Evolutionary conservation across 805 yeast species (phyloP), one percentile per base, ranked within the genome.

Genomic region (Starmerella bombi): DNA sequence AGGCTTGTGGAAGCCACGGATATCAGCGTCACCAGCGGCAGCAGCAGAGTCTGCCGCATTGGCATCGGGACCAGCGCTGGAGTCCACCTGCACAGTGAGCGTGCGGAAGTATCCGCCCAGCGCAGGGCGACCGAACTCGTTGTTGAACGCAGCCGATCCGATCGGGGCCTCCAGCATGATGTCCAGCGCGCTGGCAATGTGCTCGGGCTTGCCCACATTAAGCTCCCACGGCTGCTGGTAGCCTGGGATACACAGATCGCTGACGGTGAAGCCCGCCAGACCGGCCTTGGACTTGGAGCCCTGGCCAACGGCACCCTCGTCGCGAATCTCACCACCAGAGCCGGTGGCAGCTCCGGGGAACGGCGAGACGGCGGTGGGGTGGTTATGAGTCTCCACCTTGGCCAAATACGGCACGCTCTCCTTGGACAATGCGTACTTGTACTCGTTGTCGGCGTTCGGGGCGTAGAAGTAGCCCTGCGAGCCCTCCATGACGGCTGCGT

Each of bases 291-390:
- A 75, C 62, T 84, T 84, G 20, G 97, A 88, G 34, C 99, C 99
- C 61, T 96, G 76, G 49, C 99, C 99, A 20, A 91, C 94, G 23
- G 99, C 98, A 65, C 96, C 98, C 66, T 91, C 99, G 63, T 91
- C 99, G 71, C 99, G 82, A 56, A 91, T 91, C 65, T 91, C 99
- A 67, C 99, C 99, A 61, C 99, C 99, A 9, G 97, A 86, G 49
- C 99, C 99, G 12, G 99, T 91, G 32, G 99, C 94, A 25, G 99
- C 99, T 62, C 99, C 99, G 3, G 98, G 86, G 64, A 84, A 91
- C 31, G 99, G 99, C 19, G 97, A 88, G 4, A 91, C 96, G 1
- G 98, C 98, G 20, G 99, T 91, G 41, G 99, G 99, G 62, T 91
- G 99, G 65, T 91, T 91, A 62, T 91, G 99, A 20, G 99, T 91